Evolutionary conservation across 2,329 filamentous ascomycete genomes (phyloP).

Genomic region (Fusarium sp.): DNA sequence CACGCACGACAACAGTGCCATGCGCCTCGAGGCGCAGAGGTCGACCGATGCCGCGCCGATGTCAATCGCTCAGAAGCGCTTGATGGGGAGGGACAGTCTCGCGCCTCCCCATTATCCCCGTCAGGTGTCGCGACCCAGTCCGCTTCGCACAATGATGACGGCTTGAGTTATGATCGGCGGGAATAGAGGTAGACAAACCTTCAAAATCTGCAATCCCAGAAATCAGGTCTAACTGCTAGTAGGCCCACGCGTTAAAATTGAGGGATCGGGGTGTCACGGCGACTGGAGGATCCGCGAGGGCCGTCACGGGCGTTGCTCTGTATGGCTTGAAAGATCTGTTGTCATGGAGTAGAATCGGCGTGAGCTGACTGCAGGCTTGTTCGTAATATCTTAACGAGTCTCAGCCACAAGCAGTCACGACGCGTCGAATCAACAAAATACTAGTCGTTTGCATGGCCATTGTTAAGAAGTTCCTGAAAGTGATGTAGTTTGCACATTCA

Average conservation of each 20-base stretch:
- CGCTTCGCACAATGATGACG: conserved; percentile 73
- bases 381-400: conserved; percentile 17
- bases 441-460: conserved; percentile 40
- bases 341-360: conserved; percentile 40
- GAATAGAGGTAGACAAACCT: conserved; percentile 43
- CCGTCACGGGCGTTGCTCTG: conserved; percentile 22
- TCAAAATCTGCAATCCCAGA: conserved; percentile 19
- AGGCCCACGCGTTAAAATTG: conserved; percentile 42
- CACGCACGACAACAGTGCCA: conserved; percentile 54
- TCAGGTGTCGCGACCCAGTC: conserved; percentile 68
- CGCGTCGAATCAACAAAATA: conserved; percentile 41
- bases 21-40: conserved; percentile 52
- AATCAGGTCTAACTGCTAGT: conserved; percentile 36
- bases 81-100: conserved; percentile 57
- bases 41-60: conserved; percentile 56
- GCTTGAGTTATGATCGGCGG: conserved; percentile 57
- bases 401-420: conserved; percentile 36
- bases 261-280: conserved; percentile 39
- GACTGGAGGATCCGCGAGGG: conserved; percentile 38
- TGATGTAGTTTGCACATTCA: background rate
- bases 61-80: conserved; percentile 56
- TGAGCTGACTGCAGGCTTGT: conserved; percentile 35
- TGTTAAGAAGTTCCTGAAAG: conserved; percentile 4
- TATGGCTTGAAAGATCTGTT: conserved; percentile 34
- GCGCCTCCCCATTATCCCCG: conserved; percentile 54